Percentiles rank a stretch among this genome's conserved stretches.
These are phyloP conservation scores for Trichoderma sp. DNA, from an alignment of 2,329 filamentous ascomycete genomes.

Conservation along the genomic window DNA sequence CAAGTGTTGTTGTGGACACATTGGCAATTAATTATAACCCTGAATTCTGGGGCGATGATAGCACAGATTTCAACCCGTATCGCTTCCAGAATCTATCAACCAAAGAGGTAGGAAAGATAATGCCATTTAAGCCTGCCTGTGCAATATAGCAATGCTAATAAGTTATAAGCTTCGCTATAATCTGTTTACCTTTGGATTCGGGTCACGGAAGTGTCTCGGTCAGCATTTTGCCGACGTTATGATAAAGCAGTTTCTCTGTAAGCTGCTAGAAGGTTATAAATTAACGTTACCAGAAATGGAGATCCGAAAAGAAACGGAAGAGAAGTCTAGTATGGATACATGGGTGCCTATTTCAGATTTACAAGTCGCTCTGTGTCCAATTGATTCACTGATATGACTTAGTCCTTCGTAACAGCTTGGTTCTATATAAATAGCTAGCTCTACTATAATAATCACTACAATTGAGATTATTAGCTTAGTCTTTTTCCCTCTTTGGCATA, in stretches of 20 bases:
- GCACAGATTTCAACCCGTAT: neutral
- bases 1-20: too few species aligned
- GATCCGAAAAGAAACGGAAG: too few species aligned
- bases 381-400: too few species aligned
- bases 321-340: too few species aligned
- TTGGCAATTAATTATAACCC: neutral
- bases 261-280: neutral
- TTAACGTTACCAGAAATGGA: neutral
- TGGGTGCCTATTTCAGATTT: too few species aligned
- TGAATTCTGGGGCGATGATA: neutral
- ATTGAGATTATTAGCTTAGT: too few species aligned
- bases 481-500: too few species aligned
- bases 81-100: neutral
- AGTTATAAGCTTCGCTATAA: neutral
- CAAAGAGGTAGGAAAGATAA: neutral
- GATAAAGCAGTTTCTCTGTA: neutral
- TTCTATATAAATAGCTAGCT: too few species aligned
- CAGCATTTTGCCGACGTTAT: neutral
- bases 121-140: neutral
- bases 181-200: neutral
- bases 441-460: too few species aligned
- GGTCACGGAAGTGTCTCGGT: neutral
- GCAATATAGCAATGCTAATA: neutral
- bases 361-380: too few species aligned
- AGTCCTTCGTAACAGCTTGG: too few species aligned